Base-by-base conservation (phyloP, 495 filamentous ascomycete genomes). In the Penicillium flavigenum region DNA sequence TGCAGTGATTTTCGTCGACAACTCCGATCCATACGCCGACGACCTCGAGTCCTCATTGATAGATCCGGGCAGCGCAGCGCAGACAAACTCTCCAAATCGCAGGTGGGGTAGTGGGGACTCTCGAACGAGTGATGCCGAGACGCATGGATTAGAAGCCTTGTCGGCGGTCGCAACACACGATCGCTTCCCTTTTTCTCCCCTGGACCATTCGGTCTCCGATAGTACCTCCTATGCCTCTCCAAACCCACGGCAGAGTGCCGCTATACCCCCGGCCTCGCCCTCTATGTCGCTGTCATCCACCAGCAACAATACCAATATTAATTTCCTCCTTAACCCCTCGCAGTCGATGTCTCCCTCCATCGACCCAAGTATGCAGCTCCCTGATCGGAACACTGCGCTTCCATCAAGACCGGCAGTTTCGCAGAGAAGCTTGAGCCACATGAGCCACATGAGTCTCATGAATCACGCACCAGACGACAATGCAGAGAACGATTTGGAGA, bases 1-100 rank as follows among this genome's bases (percentile, higher is more conserved):
- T 38, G 14, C 60, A 84, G 82, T 88, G 17, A 83, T 83, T n/a
- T 88, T 87, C 58, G 77, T 84, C 61, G 78, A 87, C 60, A 82
- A 82, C 43, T 79, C 77, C 34, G 83, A 88, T 63, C 85, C 85
- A 5, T 86, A 82, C 61, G 77, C 78, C 19, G 83, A 86, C 32
- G 80, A 81, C 20, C 69, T 74, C 14, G 79, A 80, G 47, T 62
- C 67, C 24, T 68, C 71, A 43, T 65, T 73, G 17, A 65, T 56
- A 49, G 72, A 69, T 54, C 63, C 66, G 14, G 66, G 71, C 47
- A 72, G 68, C 2, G 61, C 67, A 36, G 63, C 72, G 12, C 59
- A 74, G 27, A 66, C 69, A n/a, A 50, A 60, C 34, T 61, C 55
- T 61, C 63, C 29, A 69, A 70, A 65, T 61, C 66, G 47, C 67